Evolutionary conservation across 495 filamentous ascomycete genomes (phyloP).

Genomic region (Astrocystis sublimbata): DNA sequence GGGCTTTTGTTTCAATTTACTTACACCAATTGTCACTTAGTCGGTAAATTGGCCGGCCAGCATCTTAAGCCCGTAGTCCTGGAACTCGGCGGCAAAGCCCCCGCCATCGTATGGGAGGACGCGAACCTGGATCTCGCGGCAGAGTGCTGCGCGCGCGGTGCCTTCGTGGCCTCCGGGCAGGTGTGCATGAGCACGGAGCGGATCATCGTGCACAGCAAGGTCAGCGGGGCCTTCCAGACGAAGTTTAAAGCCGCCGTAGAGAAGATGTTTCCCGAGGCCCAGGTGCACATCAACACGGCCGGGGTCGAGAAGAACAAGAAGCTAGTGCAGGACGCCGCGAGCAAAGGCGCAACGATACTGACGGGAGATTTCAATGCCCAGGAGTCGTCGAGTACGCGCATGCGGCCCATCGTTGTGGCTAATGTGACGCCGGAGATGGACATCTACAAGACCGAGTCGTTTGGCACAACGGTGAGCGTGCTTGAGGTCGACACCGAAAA

Average conservation of each 20-base stretch:
- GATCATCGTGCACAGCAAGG: constrained; percentile 73
- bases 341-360: constrained; percentile 68
- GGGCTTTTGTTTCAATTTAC: no score
- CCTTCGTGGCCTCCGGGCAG: constrained; percentile 68
- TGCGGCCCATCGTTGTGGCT: constrained; percentile 72
- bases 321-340: constrained; percentile 64
- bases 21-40: constrained; percentile 4
- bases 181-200: constrained; percentile 89
- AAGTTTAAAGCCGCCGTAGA: constrained; percentile 55
- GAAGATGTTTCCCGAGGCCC: constrained; percentile 50
- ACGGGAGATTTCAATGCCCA: constrained; percentile 54
- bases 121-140: constrained; percentile 63
- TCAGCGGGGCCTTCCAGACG: constrained; percentile 65
- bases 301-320: constrained; percentile 67
- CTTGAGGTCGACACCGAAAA: constrained; percentile 60
- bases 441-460: constrained; percentile 76
- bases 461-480: constrained; percentile 73
- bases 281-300: constrained; percentile 60
- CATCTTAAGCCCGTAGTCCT: constrained; percentile 67
- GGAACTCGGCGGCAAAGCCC: constrained; percentile 70
- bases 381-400: constrained; percentile 52
- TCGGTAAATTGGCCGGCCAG: constrained; percentile 59
- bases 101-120: constrained; percentile 65
- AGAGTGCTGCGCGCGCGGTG: constrained; percentile 48
- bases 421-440: constrained; percentile 80